Base-by-base conservation (phyloP, 2,329 filamentous ascomycete species). In the Hymenoscyphus albidus region DNA sequence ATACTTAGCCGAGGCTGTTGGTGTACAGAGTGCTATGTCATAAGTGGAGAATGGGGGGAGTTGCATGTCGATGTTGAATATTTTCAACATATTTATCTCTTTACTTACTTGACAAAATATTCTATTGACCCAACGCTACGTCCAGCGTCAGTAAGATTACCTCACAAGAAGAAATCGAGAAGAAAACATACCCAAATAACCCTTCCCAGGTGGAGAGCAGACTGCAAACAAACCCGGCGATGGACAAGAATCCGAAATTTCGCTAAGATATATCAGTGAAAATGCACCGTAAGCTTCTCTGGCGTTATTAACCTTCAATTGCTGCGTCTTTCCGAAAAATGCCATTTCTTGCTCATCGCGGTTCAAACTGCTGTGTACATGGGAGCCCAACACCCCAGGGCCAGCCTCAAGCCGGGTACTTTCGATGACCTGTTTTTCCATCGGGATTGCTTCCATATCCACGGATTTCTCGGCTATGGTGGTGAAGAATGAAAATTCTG, bases 391-490 rank as follows among this genome's bases (percentile, higher is more conserved):
- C 7, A 7, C 6, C 44, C 3, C 14, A 13, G 44, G 18, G 14
- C 13, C 5, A 16, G 18, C 13, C 44, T 51, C 9, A 6, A 10
- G 18, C 18, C 13, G 2, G 7, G 7, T 14, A 22, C 18, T 51
- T 16, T 35, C 39, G 10, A 65, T 78, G 27, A 71, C 76, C 10
- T 74, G 75, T 59, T 73, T 78, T 18, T 62, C 74, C 9, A 77
- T 78, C 18, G 71, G 77, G 31, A 66, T 78, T 1, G 77, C 64
- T 56, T 63, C 60, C 2, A 71, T 70, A 62, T 70, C 65, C 55
- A 63, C 57, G 35, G 22, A 16, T 14, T 4, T 14, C 5, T 38
- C 61, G 61, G 5, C 51, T 13, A 12, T 67, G 42, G 61, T 58
- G 10, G 38, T 51, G 61, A 57, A 18, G 9, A 32, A 56, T 22